phyloP scores from a whole-genome alignment of 2,329 filamentous ascomycete species.

The Falciphora oryzae region DNA sequence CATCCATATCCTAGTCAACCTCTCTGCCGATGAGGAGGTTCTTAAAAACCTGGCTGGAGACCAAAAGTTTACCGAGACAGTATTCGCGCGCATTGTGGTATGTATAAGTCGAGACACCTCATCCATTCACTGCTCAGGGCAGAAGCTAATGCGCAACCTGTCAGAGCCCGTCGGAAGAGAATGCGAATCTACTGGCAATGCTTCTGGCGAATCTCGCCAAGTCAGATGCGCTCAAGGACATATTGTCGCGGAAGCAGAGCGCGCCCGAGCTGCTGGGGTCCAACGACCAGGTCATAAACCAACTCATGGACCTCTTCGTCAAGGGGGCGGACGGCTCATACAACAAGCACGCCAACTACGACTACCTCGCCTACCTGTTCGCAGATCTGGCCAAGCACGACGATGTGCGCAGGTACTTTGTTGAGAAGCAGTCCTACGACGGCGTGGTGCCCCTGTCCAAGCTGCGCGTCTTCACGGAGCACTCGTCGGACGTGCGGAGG shows the following conservation, averaged over 20 bases:
- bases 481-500: constrained; percentile 70
- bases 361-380: constrained; percentile 92
- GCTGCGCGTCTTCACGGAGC: constrained; percentile 90
- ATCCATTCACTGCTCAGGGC: neutral
- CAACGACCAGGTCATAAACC: constrained; percentile 73
- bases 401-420: constrained; percentile 69
- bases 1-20: constrained; percentile 82
- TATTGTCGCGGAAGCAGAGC: constrained; percentile 63
- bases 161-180: constrained; percentile 62
- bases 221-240: constrained; percentile 62
- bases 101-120: constrained; percentile 22
- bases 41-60: constrained; percentile 69
- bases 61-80: constrained; percentile 69
- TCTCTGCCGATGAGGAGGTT: constrained; percentile 71
- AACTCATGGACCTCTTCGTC: constrained; percentile 93
- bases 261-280: constrained; percentile 65
- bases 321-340: constrained; percentile 78
- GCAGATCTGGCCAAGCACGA: constrained; percentile 84
- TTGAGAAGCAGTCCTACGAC: constrained; percentile 70
- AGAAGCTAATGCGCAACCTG: neutral
- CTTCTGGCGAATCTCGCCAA: constrained; percentile 89
- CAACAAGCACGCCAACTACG: constrained; percentile 80
- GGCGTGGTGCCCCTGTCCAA: constrained; percentile 84
- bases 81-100: constrained; percentile 71
- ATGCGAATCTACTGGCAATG: constrained; percentile 84